Percentiles rank a stretch among this genome's conserved stretches.
Evolutionary conservation across 2,329 filamentous ascomycete species (phyloP).

Genomic region (Claviceps purpurea): DNA sequence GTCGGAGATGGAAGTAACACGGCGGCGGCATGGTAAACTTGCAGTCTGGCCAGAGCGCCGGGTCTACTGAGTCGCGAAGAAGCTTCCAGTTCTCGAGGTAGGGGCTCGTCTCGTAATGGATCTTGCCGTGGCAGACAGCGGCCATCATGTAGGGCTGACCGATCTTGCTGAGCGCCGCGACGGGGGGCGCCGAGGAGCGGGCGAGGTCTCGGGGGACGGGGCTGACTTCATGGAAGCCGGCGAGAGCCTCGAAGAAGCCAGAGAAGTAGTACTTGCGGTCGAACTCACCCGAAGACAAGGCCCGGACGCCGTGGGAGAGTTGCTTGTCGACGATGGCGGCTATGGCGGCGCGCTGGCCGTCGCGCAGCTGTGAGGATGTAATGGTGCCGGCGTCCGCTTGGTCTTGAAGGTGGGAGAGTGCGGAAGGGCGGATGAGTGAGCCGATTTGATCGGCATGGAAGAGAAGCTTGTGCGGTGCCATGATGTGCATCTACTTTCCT

Average conservation of each 20-base stretch:
- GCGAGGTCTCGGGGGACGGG: slow-evolving; percentile 25
- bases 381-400: slow-evolving; percentile 35
- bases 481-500: not conserved
- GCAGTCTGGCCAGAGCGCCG: slow-evolving; percentile 46
- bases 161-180: slow-evolving; percentile 24
- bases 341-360: slow-evolving; percentile 48
- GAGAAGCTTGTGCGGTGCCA: slow-evolving; percentile 22
- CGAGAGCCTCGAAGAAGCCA: slow-evolving; percentile 34
- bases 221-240: slow-evolving; percentile 24
- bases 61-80: slow-evolving; percentile 31
- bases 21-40: slow-evolving; percentile 57
- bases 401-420: slow-evolving; percentile 40
- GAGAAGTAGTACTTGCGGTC: slow-evolving; percentile 36
- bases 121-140: slow-evolving; percentile 28
- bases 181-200: slow-evolving; percentile 24
- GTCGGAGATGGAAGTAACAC: slow-evolving; percentile 50
- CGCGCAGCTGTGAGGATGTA: slow-evolving; percentile 30
- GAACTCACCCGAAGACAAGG: slow-evolving; percentile 59
- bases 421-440: slow-evolving; percentile 52
- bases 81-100: slow-evolving; percentile 30
- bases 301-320: slow-evolving; percentile 46
- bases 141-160: slow-evolving; percentile 26
- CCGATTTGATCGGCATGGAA: slow-evolving; percentile 64
- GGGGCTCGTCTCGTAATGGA: slow-evolving; percentile 26
- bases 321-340: slow-evolving; percentile 52